phyloP scores from a whole-genome alignment of 2,329 filamentous ascomycete species.

The Emydomyces testavorans region DNA sequence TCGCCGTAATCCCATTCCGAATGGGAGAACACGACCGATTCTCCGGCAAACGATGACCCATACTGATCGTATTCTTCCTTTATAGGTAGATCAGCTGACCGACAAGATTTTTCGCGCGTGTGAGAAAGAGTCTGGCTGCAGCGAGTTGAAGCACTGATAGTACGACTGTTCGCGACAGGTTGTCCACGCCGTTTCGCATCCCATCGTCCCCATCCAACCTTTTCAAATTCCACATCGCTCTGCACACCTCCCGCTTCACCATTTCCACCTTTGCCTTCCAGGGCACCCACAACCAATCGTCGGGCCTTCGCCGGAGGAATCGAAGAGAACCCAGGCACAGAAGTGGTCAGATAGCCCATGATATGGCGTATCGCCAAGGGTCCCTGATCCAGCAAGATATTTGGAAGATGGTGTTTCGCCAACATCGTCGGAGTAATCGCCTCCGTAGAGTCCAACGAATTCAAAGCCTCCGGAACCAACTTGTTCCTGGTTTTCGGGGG shows the following conservation, averaged over 20 bases:
- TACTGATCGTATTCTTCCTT: slow-evolving; percentile 34
- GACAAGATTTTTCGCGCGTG: slow-evolving; percentile 30
- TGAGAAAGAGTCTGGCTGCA: slow-evolving; percentile 29
- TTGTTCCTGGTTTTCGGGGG: slow-evolving; percentile 37
- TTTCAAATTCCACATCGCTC: slow-evolving; percentile 60
- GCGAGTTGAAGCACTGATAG: slow-evolving; percentile 28
- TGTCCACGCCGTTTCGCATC: slow-evolving; percentile 67
- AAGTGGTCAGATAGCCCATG: slow-evolving; percentile 86
- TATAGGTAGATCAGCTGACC: slow-evolving; percentile 15
- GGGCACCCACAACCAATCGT: slow-evolving; percentile 77
- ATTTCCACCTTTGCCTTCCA: slow-evolving; percentile 63
- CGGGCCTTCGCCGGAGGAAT: slow-evolving; percentile 84
- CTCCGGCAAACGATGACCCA: slow-evolving; percentile 53
- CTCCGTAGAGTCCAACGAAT: slow-evolving; percentile 58
- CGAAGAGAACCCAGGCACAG: slow-evolving; percentile 80
- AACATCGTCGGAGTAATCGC: slow-evolving; percentile 76
- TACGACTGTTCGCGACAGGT: slow-evolving; percentile 27
- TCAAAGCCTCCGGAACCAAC: slow-evolving; percentile 30
- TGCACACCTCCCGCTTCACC: slow-evolving; percentile 44
- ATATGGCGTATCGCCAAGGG: slow-evolving; percentile 90
- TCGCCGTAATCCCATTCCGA: slow-evolving; percentile 51
- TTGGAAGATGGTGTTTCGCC: slow-evolving; percentile 79
- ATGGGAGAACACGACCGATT: slow-evolving; percentile 65
- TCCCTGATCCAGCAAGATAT: slow-evolving; percentile 79
- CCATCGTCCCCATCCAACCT: slow-evolving; percentile 96